Base-by-base conservation (phyloP, 352 stramenopile genomes). In the Pythium apleroticum region DNA sequence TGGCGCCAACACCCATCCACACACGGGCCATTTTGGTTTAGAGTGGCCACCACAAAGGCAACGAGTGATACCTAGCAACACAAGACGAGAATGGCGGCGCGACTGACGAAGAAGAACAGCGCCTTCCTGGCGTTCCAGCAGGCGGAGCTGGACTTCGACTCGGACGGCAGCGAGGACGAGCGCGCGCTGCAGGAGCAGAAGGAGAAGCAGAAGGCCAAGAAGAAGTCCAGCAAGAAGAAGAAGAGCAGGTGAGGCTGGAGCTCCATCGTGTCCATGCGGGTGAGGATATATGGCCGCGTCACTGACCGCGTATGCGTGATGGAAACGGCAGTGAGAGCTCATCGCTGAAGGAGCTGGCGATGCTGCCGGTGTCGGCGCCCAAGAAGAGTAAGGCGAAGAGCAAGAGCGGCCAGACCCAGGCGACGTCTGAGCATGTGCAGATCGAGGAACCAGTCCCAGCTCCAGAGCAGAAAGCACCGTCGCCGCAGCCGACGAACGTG, bases 191-290 rank as follows among this genome's bases (percentile, higher is more conserved):
- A 80, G 56, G 72, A 89, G 68, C 77, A 82, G 12, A 76, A 76
- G 71, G 64, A 65, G 35, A 85, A 85, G 66, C 81, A 90, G 57
- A 91, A 93, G 65, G 78, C 70, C 63, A 81, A 82, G 74, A 78
- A 90, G 69, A 93, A 93, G 65, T 77, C 67, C 54, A 79, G 78
- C 75, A 78, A 62, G 68, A 90, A 89, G 73, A 91, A 91, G 72
- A 91, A 88, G 55, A 89, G 66, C 77, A 89, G 59, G 82, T 77
- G 63, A 35, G 70, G 17, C 15, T 49, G 19, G 8, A 20, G 5
- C 5, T 33, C 30, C 30, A 14, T 37, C 11, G 37, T 31, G 17
- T 14, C 43, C 4, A 17, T 52, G 35, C 35, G 15, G 11, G 11
- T 41, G 35, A 41, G 5, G 15, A 10, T 41, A 4, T 41, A 9